Conservation (phyloP, 805 yeast genomes). For the Alloascoidea africana region DNA sequence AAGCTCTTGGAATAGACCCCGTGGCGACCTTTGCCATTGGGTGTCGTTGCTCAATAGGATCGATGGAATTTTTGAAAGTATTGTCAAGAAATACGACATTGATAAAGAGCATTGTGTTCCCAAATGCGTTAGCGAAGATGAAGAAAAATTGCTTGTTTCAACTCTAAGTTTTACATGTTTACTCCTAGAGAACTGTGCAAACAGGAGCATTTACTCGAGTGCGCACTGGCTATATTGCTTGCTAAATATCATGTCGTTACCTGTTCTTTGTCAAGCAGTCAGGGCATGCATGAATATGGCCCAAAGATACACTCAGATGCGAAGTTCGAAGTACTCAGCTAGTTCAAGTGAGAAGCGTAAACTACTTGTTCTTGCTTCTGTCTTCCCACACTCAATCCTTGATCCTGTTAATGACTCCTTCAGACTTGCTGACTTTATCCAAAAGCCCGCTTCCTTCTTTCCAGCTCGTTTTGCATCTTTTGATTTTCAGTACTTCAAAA, state of each 20-base stretch:
- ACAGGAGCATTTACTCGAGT: slow-evolving; percentile 54
- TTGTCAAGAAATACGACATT: slow-evolving; percentile 37
- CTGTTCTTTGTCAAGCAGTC: slow-evolving; percentile 43
- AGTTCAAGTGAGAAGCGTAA: slow-evolving; percentile 27
- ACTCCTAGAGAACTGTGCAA: slow-evolving; percentile 54
- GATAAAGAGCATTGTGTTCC: slow-evolving; percentile 31
- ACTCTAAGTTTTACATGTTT: slow-evolving; percentile 46
- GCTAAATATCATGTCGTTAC: slow-evolving; percentile 42
- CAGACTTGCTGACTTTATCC: not conserved
- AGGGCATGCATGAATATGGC: slow-evolving; percentile 44
- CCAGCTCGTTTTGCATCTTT: not conserved
- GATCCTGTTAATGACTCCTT: slow-evolving; percentile 14
- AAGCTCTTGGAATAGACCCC: slow-evolving; percentile 40
- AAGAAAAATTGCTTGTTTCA: slow-evolving; percentile 30
- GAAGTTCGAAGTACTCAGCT: slow-evolving; percentile 25
- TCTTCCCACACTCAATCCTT: slow-evolving; percentile 26
- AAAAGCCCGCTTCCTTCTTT: slow-evolving; percentile 3
- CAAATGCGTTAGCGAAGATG: slow-evolving; percentile 26
- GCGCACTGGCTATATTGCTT: slow-evolving; percentile 42
- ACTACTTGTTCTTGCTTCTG: slow-evolving; percentile 36
- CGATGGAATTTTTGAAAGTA: slow-evolving; percentile 45
- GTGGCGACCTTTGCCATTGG: slow-evolving; percentile 66
- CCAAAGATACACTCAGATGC: slow-evolving; percentile 39
- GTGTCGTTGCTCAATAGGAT: slow-evolving; percentile 59
- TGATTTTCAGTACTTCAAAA: not conserved